Conservation (phyloP, 257 asterid species). For the Nemophila menziesii region DNA sequence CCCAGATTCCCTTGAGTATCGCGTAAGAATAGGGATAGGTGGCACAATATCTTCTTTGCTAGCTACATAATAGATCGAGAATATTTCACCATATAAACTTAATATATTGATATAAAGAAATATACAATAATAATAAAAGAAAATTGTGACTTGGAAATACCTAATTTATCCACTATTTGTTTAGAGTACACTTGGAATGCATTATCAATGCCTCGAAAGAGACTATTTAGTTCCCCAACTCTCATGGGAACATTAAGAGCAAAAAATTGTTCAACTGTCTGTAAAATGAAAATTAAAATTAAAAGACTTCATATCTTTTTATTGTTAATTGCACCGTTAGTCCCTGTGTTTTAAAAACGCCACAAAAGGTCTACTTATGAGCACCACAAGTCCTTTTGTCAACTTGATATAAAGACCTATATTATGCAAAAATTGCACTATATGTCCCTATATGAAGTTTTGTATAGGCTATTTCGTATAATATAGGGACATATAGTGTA, state of each 20-base stretch:
- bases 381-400: too few relatives aligned
- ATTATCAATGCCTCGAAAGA: conserved; percentile 85
- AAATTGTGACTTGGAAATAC: conserved; percentile 20
- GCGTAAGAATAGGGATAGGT: conserved; percentile 78
- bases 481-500: too few relatives aligned
- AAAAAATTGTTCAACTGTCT: conserved; percentile 97
- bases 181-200: conserved; percentile 86
- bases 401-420: too few relatives aligned
- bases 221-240: conserved; percentile 73
- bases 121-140: neutral
- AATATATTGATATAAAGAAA: neutral
- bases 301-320: too few relatives aligned
- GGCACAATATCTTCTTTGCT: conserved; percentile 88
- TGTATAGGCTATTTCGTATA: too few relatives aligned
- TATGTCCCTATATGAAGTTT: too few relatives aligned
- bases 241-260: conserved; percentile 93
- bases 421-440: too few relatives aligned
- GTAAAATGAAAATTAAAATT: conserved; percentile 28
- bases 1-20: conserved; percentile 68
- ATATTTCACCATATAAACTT: conserved; percentile 3
- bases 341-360: too few relatives aligned
- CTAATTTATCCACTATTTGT: conserved; percentile 60
- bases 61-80: conserved; percentile 38
- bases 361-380: too few relatives aligned
- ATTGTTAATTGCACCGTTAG: too few relatives aligned